Conservation (phyloP, 2,329 filamentous ascomycete genomes). For the Pezicula radicicola region DNA sequence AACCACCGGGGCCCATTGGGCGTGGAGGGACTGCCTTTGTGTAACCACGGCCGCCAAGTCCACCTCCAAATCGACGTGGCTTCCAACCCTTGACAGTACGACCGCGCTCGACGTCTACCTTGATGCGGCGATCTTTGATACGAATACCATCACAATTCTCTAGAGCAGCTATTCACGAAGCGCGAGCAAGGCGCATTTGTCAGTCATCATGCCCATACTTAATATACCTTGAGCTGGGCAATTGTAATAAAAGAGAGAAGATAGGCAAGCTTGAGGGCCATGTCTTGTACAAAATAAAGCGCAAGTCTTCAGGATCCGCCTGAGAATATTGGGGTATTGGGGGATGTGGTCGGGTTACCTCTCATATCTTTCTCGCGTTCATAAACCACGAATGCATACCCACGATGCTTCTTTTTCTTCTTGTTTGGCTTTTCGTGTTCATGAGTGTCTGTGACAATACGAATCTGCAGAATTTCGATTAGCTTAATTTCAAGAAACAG, state of each 20-base stretch:
- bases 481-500: background rate
- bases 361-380: constrained; percentile 99
- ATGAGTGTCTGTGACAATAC: constrained; percentile 78
- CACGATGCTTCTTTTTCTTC: constrained; percentile 77
- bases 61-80: constrained; percentile 86
- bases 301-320: constrained; percentile 11
- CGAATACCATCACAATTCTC: constrained; percentile 80
- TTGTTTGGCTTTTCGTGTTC: constrained; percentile 68
- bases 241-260: constrained; percentile 29
- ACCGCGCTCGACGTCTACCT: constrained; percentile 95
- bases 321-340: constrained; percentile 30
- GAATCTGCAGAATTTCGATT: constrained; percentile 56
- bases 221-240: constrained; percentile 38
- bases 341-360: constrained; percentile 66
- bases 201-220: constrained; percentile 62
- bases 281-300: constrained; percentile 41
- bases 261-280: constrained; percentile 30
- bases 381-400: constrained; percentile 96
- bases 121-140: constrained; percentile 87
- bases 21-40: constrained; percentile 76
- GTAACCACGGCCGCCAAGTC: constrained; percentile 88
- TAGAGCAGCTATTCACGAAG: constrained; percentile 76
- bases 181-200: constrained; percentile 62
- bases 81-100: constrained; percentile 93
- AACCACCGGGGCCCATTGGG: constrained; percentile 61